A percentile compares a stretch with the other conserved stretches of the same genome.
Conservation (phyloP, 768 basidiomycete species). For the Kwoniella botswanensis region DNA sequence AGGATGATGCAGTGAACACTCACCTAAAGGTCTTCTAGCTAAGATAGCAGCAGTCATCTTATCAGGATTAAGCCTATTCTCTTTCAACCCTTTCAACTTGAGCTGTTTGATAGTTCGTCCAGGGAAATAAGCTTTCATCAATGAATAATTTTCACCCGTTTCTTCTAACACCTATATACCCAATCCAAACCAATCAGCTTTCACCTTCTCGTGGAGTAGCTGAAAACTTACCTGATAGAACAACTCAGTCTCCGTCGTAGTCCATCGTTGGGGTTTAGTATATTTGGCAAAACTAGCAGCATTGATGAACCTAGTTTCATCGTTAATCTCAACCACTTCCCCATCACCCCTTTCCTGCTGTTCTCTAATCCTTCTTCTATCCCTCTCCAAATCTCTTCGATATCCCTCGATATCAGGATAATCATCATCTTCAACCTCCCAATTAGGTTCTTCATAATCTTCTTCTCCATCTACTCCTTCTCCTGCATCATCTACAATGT, state of each 20-base stretch:
- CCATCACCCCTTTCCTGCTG: conserved; percentile 23
- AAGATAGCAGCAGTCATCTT: conserved; percentile 40
- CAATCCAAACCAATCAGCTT: neutral
- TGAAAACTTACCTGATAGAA: conserved; percentile 39
- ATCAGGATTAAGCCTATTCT: conserved; percentile 41
- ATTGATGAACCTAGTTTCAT: conserved; percentile 46
- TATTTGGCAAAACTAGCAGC: conserved; percentile 24
- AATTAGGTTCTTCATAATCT: conserved; percentile 25
- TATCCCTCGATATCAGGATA: conserved; percentile 31
- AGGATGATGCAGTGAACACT: conserved; percentile 9
- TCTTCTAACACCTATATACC: conserved; percentile 38
- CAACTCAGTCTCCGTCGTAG: conserved; percentile 43
- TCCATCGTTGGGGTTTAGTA: conserved; percentile 36
- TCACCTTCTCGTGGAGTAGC: neutral
- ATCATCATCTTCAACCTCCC: conserved; percentile 8
- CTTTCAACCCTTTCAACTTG: conserved; percentile 38
- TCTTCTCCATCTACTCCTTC: conserved; percentile 22
- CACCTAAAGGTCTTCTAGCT: conserved; percentile 37
- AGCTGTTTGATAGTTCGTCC: conserved; percentile 37
- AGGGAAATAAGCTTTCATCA: conserved; percentile 48
- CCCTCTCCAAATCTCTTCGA: conserved; percentile 22
- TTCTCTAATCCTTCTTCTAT: conserved; percentile 23
- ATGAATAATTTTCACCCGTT: conserved; percentile 42
- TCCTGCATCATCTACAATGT: conserved; percentile 14
- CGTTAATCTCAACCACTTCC: conserved; percentile 41